Conservation (phyloP, 2,329 filamentous ascomycete genomes). For the Ampelomyces quisqualis region DNA sequence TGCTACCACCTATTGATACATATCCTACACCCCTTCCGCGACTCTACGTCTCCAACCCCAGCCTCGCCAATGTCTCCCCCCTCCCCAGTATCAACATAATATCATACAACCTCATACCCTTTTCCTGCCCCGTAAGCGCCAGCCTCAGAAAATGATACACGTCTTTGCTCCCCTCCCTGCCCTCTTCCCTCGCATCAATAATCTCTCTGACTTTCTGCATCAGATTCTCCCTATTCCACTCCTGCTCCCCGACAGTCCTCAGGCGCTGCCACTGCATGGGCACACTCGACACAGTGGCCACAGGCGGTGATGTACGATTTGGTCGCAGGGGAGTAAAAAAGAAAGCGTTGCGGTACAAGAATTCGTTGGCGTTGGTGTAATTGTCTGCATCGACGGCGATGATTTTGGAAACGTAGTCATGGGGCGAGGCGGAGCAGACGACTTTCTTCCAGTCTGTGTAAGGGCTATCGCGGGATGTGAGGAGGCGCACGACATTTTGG, state of each 20-base stretch:
- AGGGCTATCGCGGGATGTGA: constrained; percentile 31
- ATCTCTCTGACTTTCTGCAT: constrained; percentile 30
- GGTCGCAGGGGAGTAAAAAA: constrained; percentile 54
- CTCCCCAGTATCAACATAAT: constrained; percentile 39
- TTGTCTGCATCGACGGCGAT: constrained; percentile 58
- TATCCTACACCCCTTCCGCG: not conserved
- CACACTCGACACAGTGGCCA: constrained; percentile 16
- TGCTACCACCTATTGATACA: too few species aligned
- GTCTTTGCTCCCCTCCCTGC: constrained; percentile 28
- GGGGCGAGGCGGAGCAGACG: constrained; percentile 32
- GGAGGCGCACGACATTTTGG: constrained; percentile 29
- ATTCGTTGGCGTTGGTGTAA: constrained; percentile 58
- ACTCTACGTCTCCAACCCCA: constrained; percentile 20
- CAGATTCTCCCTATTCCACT: constrained; percentile 30
- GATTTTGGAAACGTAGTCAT: constrained; percentile 53
- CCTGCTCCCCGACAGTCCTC: constrained; percentile 12
- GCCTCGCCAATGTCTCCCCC: constrained; percentile 32
- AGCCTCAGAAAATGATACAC: constrained; percentile 40
- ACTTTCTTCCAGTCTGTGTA: constrained; percentile 29
- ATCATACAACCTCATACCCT: constrained; percentile 40
- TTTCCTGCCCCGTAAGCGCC: constrained; percentile 32
- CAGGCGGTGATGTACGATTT: constrained; percentile 9
- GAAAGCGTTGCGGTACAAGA: constrained; percentile 57
- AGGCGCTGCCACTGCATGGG: constrained; percentile 21
- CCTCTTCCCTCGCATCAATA: constrained; percentile 29